Percentiles rank a stretch among this genome's conserved stretches.
Evolutionary conservation across 495 filamentous ascomycete species (phyloP).

Genomic region (Echria macrotheca): DNA sequence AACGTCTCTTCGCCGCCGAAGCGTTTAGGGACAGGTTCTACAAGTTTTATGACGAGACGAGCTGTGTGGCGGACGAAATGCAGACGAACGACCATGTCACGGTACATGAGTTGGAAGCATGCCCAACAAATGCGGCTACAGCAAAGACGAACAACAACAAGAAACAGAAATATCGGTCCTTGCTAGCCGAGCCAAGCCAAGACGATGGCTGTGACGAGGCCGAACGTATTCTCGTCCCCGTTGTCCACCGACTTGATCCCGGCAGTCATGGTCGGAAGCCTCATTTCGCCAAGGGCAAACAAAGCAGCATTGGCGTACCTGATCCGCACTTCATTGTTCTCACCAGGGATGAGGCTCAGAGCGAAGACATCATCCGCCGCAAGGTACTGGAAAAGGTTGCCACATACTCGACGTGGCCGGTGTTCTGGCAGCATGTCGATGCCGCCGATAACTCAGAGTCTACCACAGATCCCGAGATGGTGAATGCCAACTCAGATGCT

Average conservation of each 20-base stretch:
- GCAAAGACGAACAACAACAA: slow-evolving; percentile 37
- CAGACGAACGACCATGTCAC: slow-evolving; percentile 55
- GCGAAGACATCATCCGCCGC: slow-evolving; percentile 45
- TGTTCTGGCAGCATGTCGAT: slow-evolving; percentile 39
- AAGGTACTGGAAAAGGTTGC: slow-evolving; percentile 45
- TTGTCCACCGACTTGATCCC: slow-evolving; percentile 58
- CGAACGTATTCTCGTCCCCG: slow-evolving; percentile 69
- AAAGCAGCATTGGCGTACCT: slow-evolving; percentile 18
- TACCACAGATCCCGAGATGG: slow-evolving; percentile 61
- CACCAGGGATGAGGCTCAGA: slow-evolving; percentile 44
- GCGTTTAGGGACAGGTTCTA: slow-evolving; percentile 78
- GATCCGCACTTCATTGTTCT: slow-evolving; percentile 49
- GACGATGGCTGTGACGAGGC: slow-evolving; percentile 55
- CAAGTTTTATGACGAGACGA: slow-evolving; percentile 66
- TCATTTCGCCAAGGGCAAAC: slow-evolving; percentile 16
- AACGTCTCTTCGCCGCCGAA: slow-evolving; percentile 67
- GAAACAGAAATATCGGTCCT: slow-evolving; percentile 39
- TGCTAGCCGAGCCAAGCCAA: too few species aligned
- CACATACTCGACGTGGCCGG: slow-evolving; percentile 37
- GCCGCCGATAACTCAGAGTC: slow-evolving; percentile 45
- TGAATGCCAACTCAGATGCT: slow-evolving; percentile 68
- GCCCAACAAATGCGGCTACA: slow-evolving; percentile 69
- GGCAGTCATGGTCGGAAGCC: slow-evolving; percentile 8
- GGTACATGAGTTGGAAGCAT: slow-evolving; percentile 74
- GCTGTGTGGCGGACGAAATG: slow-evolving; percentile 65